Conservation (phyloP, 148 eudicot species). For the Dysphania ambrosioides region DNA sequence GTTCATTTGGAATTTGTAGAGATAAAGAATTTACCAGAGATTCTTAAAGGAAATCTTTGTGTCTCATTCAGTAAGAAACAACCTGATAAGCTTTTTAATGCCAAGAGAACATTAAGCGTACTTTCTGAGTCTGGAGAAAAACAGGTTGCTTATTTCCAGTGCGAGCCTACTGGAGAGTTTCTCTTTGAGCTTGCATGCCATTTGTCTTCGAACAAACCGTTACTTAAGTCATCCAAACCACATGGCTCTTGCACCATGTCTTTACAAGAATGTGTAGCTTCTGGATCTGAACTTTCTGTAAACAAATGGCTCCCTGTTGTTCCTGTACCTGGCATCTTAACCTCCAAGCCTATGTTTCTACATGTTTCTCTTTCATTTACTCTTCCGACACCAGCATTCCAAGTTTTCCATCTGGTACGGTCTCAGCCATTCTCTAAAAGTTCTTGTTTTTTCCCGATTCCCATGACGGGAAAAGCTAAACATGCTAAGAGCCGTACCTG, state of each 20-base stretch:
- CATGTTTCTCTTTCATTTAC: conserved; percentile 72
- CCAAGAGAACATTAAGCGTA: conserved; percentile 54
- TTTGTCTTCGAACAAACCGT: conserved; percentile 39
- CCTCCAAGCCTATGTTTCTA: conserved; percentile 51
- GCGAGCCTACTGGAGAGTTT: conserved; percentile 72
- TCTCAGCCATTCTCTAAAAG: conserved; percentile 42
- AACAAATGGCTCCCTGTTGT: conserved; percentile 76
- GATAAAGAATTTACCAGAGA: conserved; percentile 63
- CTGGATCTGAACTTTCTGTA: conserved; percentile 49
- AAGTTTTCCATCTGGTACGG: conserved; percentile 49
- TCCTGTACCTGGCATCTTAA: conserved; percentile 34
- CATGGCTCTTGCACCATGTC: conserved; percentile 66
- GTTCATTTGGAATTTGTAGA: conserved; percentile 76
- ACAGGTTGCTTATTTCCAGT: conserved; percentile 78
- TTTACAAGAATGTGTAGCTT: conserved; percentile 45
- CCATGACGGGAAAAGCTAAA: conserved; percentile 37
- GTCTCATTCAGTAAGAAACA: conserved; percentile 75
- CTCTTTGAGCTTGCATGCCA: conserved; percentile 51
- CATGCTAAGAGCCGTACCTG: conserved; percentile 47
- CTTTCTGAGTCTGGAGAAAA: conserved; percentile 62
- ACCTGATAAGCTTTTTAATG: conserved; percentile 66
- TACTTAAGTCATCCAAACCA: conserved; percentile 41
- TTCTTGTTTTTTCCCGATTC: conserved; percentile 56
- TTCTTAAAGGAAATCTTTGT: conserved; percentile 51
- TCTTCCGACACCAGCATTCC: conserved; percentile 55